Evolutionary conservation across 116 monocot genomes (phyloP), one percentile per base, ranked within the genome.

Genomic region (Trichopus zeylanicus): DNA sequence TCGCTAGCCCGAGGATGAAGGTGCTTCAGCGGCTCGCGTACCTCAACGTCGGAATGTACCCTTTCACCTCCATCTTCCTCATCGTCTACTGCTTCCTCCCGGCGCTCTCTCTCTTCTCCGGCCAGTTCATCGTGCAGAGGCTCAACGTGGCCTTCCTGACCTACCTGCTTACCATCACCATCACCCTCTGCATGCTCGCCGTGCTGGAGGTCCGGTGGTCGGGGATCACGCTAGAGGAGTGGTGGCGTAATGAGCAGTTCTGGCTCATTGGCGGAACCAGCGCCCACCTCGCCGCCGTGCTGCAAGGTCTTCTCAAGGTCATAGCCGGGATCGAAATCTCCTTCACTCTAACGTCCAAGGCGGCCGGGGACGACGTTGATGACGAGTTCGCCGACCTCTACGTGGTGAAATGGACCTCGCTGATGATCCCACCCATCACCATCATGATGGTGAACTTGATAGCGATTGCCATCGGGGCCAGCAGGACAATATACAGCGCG

Each of bases 391-490:
- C 61, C 2, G 61, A 61, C 9, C 47, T 61, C 29, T 61, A 61
- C 28, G 25, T 47, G 8, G 61, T 61, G 11, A 61, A 61, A n/a
- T 61, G 61, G 61, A 61, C 61, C 15, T 61, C 61, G 1, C 16
- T 61, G 61, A 61, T 61, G 61, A 61, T 61, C 15, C 61, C 46
- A 1, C 61, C 61, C 0, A 46, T 61, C 26, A 61, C 61, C 0
- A 61, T 61, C 61, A 61, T 61, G 61, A 46, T 61, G 42, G 61
- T 61, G 61, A 61, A 61, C n/a, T 24, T 61, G 61, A 61, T 61
- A 28, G 61, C 61, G 0, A 61, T 61, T 6, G 61, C 61, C 0
- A 47, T 61, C 0, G 61, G 61, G 16, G 2, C 47, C 46, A 61
- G 61, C 19, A 6, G 61, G n/a, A 61, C 61, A 0, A 61, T 61